phyloP scores from a whole-genome alignment of 148 eudicot genomes.

The Mesembryanthemum crystallinum region DNA sequence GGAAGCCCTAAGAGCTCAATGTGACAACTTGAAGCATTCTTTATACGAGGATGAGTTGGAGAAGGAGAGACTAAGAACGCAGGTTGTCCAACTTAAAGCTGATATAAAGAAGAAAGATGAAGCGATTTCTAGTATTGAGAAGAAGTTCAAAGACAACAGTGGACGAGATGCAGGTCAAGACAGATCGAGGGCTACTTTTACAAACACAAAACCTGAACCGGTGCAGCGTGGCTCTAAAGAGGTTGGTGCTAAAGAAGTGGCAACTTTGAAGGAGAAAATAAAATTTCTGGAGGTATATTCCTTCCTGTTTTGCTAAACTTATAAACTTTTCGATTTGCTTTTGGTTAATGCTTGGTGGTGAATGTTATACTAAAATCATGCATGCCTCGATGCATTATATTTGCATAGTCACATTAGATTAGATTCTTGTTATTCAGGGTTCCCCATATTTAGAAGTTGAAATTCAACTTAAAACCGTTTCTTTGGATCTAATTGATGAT shows the following conservation, averaged over 20 bases:
- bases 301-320: not conserved
- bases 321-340: not conserved
- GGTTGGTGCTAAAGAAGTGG: slow-evolving; percentile 51
- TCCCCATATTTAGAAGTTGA: too few species aligned
- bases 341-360: not conserved
- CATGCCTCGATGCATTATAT: not conserved
- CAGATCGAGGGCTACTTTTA: slow-evolving; percentile 35
- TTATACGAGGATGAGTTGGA: slow-evolving; percentile 54
- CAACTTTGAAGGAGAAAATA: slow-evolving; percentile 58
- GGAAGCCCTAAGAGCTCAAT: slow-evolving; percentile 43
- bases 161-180: slow-evolving; percentile 36
- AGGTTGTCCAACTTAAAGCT: slow-evolving; percentile 44
- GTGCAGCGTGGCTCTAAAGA: slow-evolving; percentile 46
- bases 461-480: too few species aligned
- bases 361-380: not conserved
- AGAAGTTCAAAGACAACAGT: slow-evolving; percentile 53
- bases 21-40: slow-evolving; percentile 43
- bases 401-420: not conserved
- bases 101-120: slow-evolving; percentile 69
- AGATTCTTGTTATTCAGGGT: too few species aligned
- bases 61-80: slow-evolving; percentile 61
- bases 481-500: too few species aligned
- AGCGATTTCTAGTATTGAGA: slow-evolving; percentile 51
- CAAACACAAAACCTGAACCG: slow-evolving; percentile 32
- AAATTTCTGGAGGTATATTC: slow-evolving; percentile 66